Evolutionary conservation across 1,284 basidiomycete genomes (phyloP).

Genomic region (Trametes sp.): DNA sequence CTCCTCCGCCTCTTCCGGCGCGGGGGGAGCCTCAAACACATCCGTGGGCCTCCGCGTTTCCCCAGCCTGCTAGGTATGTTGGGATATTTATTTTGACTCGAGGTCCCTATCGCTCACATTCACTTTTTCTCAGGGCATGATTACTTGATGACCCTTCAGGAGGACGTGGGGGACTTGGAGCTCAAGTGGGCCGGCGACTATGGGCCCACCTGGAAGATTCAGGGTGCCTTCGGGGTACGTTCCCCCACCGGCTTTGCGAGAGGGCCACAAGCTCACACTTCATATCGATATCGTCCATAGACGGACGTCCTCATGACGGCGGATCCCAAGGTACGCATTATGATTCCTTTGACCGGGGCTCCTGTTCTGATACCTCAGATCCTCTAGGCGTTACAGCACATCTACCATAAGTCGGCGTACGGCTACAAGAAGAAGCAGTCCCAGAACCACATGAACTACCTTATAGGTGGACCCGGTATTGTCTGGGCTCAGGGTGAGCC

Average conservation of each 20-base stretch:
- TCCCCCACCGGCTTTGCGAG: neutral
- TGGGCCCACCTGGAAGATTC: conserved; percentile 33
- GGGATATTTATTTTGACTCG: too few species aligned
- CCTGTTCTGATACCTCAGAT: neutral
- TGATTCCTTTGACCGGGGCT: too few species aligned
- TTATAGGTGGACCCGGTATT: conserved; percentile 33
- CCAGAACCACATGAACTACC: conserved; percentile 16
- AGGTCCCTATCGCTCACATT: neutral
- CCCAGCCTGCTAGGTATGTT: conserved; percentile 2
- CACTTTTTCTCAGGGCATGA: conserved; percentile 24
- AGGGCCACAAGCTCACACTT: neutral
- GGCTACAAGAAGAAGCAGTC: conserved; percentile 33
- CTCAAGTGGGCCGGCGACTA: conserved; percentile 34
- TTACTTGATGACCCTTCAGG: conserved; percentile 25
- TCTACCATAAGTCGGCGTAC: conserved; percentile 38
- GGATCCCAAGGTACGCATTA: conserved; percentile 25
- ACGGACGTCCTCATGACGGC: conserved; percentile 23
- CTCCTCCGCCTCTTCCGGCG: neutral
- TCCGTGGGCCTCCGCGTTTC: conserved; percentile 9
- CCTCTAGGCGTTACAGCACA: conserved; percentile 36
- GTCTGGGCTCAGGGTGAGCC: conserved; percentile 29
- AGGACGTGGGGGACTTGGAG: conserved; percentile 33
- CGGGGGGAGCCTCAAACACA: neutral
- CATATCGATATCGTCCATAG: neutral
- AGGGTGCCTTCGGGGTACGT: conserved; percentile 30